phyloP scores from a whole-genome alignment of 305 asterid genomes.

The Fraxinus sp. region DNA sequence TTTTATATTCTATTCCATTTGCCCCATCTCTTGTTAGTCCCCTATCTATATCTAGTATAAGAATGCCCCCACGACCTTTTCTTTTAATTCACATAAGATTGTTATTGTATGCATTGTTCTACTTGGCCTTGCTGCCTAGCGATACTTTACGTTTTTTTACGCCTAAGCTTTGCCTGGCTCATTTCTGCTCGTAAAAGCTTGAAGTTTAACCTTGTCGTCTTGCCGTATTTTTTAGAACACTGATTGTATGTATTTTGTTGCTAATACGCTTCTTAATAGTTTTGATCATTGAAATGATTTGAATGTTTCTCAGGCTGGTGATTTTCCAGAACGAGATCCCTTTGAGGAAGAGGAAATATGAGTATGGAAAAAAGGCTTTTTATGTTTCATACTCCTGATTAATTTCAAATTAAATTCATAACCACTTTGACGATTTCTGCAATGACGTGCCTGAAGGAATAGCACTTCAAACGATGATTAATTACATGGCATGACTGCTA shows the following conservation, averaged over 20 bases:
- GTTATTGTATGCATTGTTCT: background rate
- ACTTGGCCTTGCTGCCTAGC: background rate
- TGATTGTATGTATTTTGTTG: background rate
- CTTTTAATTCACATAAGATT: background rate
- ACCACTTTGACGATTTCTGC: background rate
- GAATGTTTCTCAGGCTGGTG: conserved; percentile 62
- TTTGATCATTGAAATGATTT: background rate
- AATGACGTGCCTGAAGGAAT: background rate
- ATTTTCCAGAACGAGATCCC: conserved; percentile 86
- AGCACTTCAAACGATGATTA: background rate
- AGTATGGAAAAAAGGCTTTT: conserved; percentile 3
- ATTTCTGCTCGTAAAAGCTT: background rate
- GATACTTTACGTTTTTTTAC: background rate
- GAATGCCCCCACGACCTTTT: background rate
- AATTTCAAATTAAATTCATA: background rate
- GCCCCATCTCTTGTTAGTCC: background rate
- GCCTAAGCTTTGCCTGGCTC: background rate
- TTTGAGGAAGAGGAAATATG: conserved; percentile 87
- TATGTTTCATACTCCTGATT: background rate
- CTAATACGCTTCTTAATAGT: background rate
- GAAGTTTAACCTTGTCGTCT: background rate
- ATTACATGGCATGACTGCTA: background rate
- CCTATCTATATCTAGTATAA: background rate
- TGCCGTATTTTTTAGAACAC: background rate
- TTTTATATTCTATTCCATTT: background rate